Conservation (phyloP, 352 stramenopile species). For the Phytopythium helicoides region DNA sequence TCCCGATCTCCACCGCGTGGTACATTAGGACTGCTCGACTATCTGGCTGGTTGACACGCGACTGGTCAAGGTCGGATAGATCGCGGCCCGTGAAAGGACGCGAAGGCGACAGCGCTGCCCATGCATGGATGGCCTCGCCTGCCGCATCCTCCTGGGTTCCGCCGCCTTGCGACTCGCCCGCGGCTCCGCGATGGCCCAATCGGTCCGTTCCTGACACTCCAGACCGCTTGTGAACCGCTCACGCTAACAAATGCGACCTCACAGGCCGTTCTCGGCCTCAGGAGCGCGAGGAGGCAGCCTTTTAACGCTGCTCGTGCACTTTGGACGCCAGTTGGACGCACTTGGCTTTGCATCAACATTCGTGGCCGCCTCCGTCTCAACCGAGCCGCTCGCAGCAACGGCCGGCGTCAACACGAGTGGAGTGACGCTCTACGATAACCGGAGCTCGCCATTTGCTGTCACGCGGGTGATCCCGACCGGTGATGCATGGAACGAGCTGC, state of each 20-base stretch:
- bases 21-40: conserved; percentile 22
- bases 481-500: conserved; percentile 63
- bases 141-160: conserved; percentile 7
- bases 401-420: conserved; percentile 6
- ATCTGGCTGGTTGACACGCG: not conserved
- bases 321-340: conserved; percentile 33
- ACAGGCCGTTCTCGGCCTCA: conserved; percentile 53
- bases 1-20: conserved; percentile 43
- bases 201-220: not conserved
- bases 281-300: conserved; percentile 32
- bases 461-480: conserved; percentile 54
- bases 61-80: not conserved
- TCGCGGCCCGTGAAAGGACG: conserved; percentile 13
- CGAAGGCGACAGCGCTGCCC: not conserved
- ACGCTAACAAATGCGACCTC: not conserved
- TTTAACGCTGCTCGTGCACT: conserved; percentile 54
- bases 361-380: conserved; percentile 32
- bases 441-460: conserved; percentile 58
- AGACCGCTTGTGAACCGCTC: not conserved
- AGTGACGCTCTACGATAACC: conserved; percentile 34
- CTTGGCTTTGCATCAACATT: conserved; percentile 21
- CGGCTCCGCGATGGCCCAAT: not conserved
- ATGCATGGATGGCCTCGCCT: conserved; percentile 47
- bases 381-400: conserved; percentile 7
- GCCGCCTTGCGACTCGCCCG: conserved; percentile 31